Percentiles rank a stretch among this genome's conserved stretches.
phyloP scores from a whole-genome alignment of 495 filamentous ascomycete species.

The Rostrohypoxylon terebratum region DNA sequence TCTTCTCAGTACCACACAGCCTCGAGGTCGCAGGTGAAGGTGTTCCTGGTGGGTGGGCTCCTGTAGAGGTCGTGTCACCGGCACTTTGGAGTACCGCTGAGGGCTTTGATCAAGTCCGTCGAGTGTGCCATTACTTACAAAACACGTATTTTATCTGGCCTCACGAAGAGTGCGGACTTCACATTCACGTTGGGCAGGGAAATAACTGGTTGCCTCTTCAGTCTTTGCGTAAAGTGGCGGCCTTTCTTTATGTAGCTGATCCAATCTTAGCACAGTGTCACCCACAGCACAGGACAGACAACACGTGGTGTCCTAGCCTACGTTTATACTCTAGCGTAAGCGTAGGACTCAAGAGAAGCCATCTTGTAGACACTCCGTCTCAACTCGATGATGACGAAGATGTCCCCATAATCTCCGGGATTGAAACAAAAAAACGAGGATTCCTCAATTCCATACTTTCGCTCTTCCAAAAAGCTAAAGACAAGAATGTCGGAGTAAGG shows the following conservation, averaged over 20 bases:
- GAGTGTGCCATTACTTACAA: slow-evolving; percentile 28
- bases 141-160: slow-evolving; percentile 18
- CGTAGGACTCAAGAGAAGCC: background rate
- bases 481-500: background rate
- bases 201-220: slow-evolving; percentile 10
- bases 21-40: too few species aligned
- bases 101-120: slow-evolving; percentile 29
- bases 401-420: background rate
- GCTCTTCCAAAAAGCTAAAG: background rate
- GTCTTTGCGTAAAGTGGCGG: slow-evolving; percentile 22
- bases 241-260: slow-evolving; percentile 31
- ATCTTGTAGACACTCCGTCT: background rate
- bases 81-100: slow-evolving; percentile 30
- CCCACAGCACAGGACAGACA: slow-evolving; percentile 17
- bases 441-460: background rate
- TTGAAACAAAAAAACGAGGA: background rate
- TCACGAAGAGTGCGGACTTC: slow-evolving; percentile 11
- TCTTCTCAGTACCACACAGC: background rate
- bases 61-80: slow-evolving; percentile 28
- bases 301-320: background rate
- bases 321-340: slow-evolving; percentile 28
- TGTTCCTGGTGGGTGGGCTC: slow-evolving; percentile 31
- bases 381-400: background rate
- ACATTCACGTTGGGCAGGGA: slow-evolving; percentile 41
- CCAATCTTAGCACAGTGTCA: slow-evolving; percentile 37